Evolutionary conservation across 169 alveolate species (phyloP).

Genomic region (Ichthyophthirius multifiliis): DNA sequence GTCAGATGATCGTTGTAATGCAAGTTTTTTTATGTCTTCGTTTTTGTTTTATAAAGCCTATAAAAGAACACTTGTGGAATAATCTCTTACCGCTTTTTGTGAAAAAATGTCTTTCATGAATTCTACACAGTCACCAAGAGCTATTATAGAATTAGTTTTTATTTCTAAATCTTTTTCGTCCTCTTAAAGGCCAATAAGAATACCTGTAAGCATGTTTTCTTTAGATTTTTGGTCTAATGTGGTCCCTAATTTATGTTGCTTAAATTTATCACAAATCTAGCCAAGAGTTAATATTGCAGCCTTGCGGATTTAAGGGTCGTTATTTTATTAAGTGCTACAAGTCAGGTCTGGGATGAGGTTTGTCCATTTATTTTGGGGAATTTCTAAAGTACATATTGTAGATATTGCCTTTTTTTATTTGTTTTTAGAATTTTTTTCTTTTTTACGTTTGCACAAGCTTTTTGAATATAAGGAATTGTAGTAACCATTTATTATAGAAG

Average conservation of each 20-base stretch:
- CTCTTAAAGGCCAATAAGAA: background rate
- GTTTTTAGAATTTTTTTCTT: background rate
- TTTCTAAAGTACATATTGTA: slow-evolving; percentile 6
- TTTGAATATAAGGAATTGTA: background rate
- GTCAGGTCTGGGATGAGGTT: background rate
- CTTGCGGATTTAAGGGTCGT: background rate
- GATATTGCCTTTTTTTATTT: slow-evolving; percentile 7
- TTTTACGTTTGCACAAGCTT: background rate
- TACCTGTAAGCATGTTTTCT: slow-evolving; percentile 11
- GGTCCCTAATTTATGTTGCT: background rate
- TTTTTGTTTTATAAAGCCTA: background rate
- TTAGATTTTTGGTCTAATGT: background rate
- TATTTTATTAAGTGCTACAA: background rate
- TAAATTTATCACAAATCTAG: background rate
- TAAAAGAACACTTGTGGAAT: background rate
- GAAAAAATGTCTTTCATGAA: background rate
- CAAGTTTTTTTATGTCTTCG: background rate
- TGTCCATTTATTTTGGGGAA: background rate
- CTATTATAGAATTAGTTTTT: background rate
- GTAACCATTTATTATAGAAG: background rate
- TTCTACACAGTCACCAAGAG: background rate
- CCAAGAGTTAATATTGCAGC: slow-evolving; percentile 19
- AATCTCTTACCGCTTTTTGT: slow-evolving; percentile 4
- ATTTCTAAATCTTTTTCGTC: background rate
- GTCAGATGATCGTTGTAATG: background rate